phyloP scores from a whole-genome alignment of 2,329 filamentous ascomycete species.

The Septoria linicola region DNA sequence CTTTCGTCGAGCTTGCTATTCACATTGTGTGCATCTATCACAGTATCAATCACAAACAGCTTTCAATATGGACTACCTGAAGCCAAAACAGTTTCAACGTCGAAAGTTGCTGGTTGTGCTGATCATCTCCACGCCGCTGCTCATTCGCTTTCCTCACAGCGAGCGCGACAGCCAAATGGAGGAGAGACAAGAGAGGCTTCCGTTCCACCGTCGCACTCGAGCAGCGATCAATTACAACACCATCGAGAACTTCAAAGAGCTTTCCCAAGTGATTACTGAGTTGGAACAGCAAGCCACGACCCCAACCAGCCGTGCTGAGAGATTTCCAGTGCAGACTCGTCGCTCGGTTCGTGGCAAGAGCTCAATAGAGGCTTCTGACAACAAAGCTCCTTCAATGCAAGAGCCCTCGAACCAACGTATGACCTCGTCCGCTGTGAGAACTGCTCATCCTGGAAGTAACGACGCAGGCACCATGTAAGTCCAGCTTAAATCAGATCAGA shows the following conservation, averaged over 20 bases:
- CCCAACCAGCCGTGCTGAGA: not conserved
- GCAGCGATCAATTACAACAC: not conserved
- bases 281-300: not conserved
- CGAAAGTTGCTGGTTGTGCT: not conserved
- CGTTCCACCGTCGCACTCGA: not conserved
- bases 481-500: not conserved
- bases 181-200: not conserved
- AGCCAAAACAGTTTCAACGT: conserved; percentile 1
- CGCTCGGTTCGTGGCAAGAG: not conserved
- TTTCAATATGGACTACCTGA: not conserved
- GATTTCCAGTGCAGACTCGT: not conserved
- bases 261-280: not conserved
- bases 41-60: not conserved
- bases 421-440: too few relatives aligned
- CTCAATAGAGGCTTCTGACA: not conserved
- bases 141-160: not conserved
- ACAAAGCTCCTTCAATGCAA: too few relatives aligned
- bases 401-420: too few relatives aligned
- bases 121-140: not conserved
- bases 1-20: not conserved
- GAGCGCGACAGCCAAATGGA: not conserved
- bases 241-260: not conserved
- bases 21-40: not conserved
- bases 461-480: not conserved
- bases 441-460: too few relatives aligned